These are phyloP conservation scores for Zygosaccharomyces bisporus DNA, from an alignment of 805 yeast species.

Conservation along the genomic window DNA sequence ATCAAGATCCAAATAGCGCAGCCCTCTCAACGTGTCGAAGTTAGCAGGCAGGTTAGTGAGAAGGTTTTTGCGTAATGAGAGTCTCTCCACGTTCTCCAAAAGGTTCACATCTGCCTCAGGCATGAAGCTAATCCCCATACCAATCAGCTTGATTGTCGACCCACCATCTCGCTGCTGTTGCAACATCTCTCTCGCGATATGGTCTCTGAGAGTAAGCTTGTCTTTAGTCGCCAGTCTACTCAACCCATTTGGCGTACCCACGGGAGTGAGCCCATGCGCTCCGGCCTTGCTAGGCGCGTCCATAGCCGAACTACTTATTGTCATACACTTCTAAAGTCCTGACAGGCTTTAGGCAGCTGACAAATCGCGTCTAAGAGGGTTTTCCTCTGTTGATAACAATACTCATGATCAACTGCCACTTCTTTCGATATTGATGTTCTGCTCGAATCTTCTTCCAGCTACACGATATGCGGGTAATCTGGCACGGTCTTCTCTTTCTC, in stretches of 20 bases:
- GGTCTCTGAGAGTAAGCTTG: conserved; percentile 11
- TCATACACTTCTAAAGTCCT: conserved; percentile 2
- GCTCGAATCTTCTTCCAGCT: neutral
- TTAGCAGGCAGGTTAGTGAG: conserved; percentile 46
- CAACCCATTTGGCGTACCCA: conserved; percentile 3
- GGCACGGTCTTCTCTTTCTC: neutral
- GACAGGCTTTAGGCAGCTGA: neutral
- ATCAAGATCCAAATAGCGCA: conserved; percentile 65
- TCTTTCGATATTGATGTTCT: neutral
- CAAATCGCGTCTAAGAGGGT: neutral
- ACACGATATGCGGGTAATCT: neutral
- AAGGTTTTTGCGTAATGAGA: conserved; percentile 52
- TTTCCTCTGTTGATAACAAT: too few relatives aligned
- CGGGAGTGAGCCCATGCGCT: neutral
- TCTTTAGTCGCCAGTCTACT: conserved; percentile 5
- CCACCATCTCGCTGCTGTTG: conserved; percentile 19
- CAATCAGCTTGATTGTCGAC: conserved; percentile 39
- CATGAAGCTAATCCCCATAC: conserved; percentile 38
- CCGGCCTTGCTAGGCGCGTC: neutral
- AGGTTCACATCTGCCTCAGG: conserved; percentile 40
- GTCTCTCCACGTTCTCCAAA: conserved; percentile 42
- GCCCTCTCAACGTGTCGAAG: conserved; percentile 41
- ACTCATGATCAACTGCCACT: too few relatives aligned
- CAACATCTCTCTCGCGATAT: conserved; percentile 11
- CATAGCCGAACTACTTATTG: conserved; percentile 2